Conservation (phyloP, 2,329 filamentous ascomycete species). For the Lachnellula cervina region DNA sequence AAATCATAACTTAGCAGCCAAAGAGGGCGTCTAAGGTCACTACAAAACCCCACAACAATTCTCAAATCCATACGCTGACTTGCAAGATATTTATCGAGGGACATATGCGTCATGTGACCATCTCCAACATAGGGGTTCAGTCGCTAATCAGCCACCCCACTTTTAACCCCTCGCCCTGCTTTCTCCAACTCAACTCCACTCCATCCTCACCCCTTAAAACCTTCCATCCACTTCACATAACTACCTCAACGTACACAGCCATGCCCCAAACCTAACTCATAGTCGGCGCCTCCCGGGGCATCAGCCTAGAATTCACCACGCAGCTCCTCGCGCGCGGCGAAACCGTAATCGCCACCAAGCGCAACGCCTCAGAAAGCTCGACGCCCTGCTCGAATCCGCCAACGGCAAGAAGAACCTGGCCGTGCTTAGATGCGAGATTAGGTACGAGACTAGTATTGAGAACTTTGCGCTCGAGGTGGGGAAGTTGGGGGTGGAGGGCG, state of each 20-base stretch:
- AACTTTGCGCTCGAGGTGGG: slow-evolving; percentile 15
- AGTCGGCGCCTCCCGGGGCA: slow-evolving; percentile 41
- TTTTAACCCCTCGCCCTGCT: too few species aligned
- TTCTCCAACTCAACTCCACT: too few species aligned
- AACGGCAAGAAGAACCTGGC: slow-evolving; percentile 25
- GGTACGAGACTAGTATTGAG: slow-evolving; percentile 46
- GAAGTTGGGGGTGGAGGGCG: slow-evolving; percentile 13
- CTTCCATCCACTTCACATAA: too few species aligned
- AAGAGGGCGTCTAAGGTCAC: too few species aligned
- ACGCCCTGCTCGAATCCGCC: slow-evolving; percentile 40
- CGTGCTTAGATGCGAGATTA: slow-evolving; percentile 45
- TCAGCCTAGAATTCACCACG: slow-evolving; percentile 40
- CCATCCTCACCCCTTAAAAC: too few species aligned
- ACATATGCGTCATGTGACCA: too few species aligned
- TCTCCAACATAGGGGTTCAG: too few species aligned
- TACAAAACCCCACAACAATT: too few species aligned
- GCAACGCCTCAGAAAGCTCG: slow-evolving; percentile 33
- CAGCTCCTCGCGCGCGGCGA: slow-evolving; percentile 38
- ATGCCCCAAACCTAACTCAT: slow-evolving; percentile 39
- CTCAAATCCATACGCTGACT: too few species aligned
- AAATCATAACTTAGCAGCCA: too few species aligned
- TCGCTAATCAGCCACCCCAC: too few species aligned
- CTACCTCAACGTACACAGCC: not conserved
- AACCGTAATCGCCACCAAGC: slow-evolving; percentile 42
- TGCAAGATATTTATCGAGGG: too few species aligned